A percentile compares a stretch with the other conserved stretches of the same genome.
These are phyloP conservation scores for Saturnispora galanensis DNA, from an alignment of 805 yeast genomes.

Conservation along the genomic window DNA sequence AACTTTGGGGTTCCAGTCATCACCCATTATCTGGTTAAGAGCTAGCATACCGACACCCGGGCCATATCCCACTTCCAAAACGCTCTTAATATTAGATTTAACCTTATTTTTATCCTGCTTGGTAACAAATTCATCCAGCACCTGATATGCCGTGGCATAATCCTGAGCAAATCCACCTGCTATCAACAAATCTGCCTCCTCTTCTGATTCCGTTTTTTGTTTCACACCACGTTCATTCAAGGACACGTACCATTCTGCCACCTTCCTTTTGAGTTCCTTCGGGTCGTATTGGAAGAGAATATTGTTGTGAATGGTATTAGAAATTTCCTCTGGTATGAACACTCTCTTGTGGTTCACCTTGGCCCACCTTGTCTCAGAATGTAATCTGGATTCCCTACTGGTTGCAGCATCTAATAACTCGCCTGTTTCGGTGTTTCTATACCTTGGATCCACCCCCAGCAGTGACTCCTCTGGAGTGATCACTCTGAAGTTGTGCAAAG, in stretches of 20 bases:
- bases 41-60: slow-evolving; percentile 92
- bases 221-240: slow-evolving; percentile 48
- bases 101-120: slow-evolving; percentile 44
- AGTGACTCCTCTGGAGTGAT: slow-evolving; percentile 29
- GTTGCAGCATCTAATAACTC: slow-evolving; percentile 29
- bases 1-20: slow-evolving; percentile 44
- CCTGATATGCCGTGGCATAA: slow-evolving; percentile 61
- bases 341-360: slow-evolving; percentile 43
- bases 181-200: slow-evolving; percentile 70
- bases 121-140: slow-evolving; percentile 52
- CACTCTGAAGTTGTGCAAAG: slow-evolving; percentile 26
- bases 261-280: slow-evolving; percentile 50
- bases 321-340: slow-evolving; percentile 44
- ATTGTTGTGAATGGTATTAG: slow-evolving; percentile 53
- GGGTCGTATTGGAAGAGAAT: slow-evolving; percentile 56
- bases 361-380: slow-evolving; percentile 48
- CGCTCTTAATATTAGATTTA: slow-evolving; percentile 42
- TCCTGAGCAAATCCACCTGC: slow-evolving; percentile 75
- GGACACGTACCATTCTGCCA: slow-evolving; percentile 28
- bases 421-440: slow-evolving; percentile 26
- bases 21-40: slow-evolving; percentile 71
- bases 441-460: slow-evolving; percentile 24
- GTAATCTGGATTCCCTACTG: slow-evolving; percentile 45
- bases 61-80: slow-evolving; percentile 79
- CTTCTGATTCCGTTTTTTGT: slow-evolving; percentile 25